Percentiles rank a stretch among this genome's conserved stretches.
Evolutionary conservation across 441 rosid species (phyloP).

Genomic region (Adansonia rubrostipa): DNA sequence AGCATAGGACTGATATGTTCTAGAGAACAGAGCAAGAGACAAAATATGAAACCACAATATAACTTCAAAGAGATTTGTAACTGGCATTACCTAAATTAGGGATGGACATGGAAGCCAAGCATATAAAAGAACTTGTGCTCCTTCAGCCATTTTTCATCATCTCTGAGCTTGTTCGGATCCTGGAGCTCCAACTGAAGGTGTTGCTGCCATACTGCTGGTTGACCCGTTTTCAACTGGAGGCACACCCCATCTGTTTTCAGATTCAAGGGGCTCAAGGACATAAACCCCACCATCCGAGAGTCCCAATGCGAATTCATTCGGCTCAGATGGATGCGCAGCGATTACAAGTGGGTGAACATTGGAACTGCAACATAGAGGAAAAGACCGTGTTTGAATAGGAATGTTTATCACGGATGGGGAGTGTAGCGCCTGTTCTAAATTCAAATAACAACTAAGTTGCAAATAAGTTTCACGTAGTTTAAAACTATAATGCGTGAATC

Average conservation of each 20-base stretch:
- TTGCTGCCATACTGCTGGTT: conserved; percentile 56
- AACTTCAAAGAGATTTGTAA: conserved; percentile 11
- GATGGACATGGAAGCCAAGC: conserved; percentile 52
- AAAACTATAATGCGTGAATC: not conserved
- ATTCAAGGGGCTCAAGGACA: conserved; percentile 91
- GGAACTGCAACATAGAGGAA: conserved; percentile 54
- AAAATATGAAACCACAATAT: not conserved
- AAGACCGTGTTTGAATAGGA: conserved; percentile 5
- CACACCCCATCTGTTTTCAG: conserved; percentile 90
- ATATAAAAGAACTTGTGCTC: conserved; percentile 52
- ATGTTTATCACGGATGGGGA: conserved; percentile 27
- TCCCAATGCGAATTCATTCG: conserved; percentile 91
- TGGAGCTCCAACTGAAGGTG: conserved; percentile 73
- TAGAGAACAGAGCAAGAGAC: not conserved
- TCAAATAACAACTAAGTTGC: not conserved
- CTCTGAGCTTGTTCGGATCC: conserved; percentile 89
- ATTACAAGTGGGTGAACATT: conserved; percentile 83
- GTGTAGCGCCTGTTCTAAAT: not conserved
- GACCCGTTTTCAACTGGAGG: conserved; percentile 90
- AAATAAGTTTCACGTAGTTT: conserved; percentile 10
- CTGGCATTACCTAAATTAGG: conserved; percentile 44
- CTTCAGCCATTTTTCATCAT: conserved; percentile 48
- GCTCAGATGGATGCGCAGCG: conserved; percentile 93
- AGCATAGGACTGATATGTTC: not conserved
- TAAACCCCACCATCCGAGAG: conserved; percentile 93